Evolutionary conservation across 2,329 filamentous ascomycete genomes (phyloP).

Genomic region (Tolypocladium tropicale): DNA sequence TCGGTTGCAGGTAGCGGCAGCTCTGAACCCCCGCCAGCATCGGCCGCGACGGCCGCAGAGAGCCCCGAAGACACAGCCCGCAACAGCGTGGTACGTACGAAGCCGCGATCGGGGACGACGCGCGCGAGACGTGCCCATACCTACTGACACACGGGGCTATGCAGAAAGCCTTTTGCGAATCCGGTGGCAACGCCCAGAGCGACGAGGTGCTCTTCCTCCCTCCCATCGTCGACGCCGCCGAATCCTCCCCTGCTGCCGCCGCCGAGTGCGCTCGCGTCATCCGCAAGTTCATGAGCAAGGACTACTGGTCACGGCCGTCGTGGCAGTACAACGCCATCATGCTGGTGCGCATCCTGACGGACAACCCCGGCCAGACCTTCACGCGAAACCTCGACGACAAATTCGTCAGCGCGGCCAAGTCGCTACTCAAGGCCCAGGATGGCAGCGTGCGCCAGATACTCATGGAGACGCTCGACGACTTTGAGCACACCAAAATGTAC

Average conservation of each 20-base stretch:
- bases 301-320: slow-evolving; percentile 54
- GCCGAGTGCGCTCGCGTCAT: slow-evolving; percentile 71
- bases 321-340: slow-evolving; percentile 95
- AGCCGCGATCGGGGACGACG: not conserved
- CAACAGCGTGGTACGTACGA: slow-evolving; percentile 51
- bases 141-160: slow-evolving; percentile 10
- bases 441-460: slow-evolving; percentile 74
- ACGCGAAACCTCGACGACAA: slow-evolving; percentile 83
- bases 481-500: slow-evolving; percentile 60
- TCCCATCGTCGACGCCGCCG: slow-evolving; percentile 86
- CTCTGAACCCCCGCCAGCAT: slow-evolving; percentile 6
- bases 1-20: slow-evolving; percentile 1
- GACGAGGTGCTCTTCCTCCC: slow-evolving; percentile 91
- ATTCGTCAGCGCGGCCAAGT: slow-evolving; percentile 67
- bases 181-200: slow-evolving; percentile 55
- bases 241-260: slow-evolving; percentile 80
- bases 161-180: slow-evolving; percentile 75
- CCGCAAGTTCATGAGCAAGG: slow-evolving; percentile 69
- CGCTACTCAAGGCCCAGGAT: slow-evolving; percentile 63
- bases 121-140: slow-evolving; percentile 1
- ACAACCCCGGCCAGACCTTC: slow-evolving; percentile 85
- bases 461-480: slow-evolving; percentile 72
- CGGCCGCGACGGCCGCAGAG: slow-evolving; percentile 30
- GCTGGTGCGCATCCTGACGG: slow-evolving; percentile 81
- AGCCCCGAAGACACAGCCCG: slow-evolving; percentile 57